These are phyloP conservation scores for Globisporangium camurandrum DNA, from an alignment of 352 stramenopile genomes.

Conservation along the genomic window DNA sequence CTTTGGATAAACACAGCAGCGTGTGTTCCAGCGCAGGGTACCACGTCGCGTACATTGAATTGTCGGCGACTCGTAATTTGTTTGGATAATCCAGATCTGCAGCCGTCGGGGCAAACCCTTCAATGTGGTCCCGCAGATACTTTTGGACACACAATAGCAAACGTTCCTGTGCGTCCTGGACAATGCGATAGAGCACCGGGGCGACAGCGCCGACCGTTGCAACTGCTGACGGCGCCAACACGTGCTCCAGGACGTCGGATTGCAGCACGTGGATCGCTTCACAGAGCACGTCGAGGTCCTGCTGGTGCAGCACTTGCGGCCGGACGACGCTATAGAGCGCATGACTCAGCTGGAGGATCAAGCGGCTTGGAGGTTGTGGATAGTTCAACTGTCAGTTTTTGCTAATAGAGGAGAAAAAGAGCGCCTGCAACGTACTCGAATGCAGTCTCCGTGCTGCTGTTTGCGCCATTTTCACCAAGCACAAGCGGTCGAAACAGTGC, in stretches of 20 bases:
- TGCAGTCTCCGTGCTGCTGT: slow-evolving; percentile 39
- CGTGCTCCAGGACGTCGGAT: slow-evolving; percentile 66
- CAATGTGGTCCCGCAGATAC: slow-evolving; percentile 78
- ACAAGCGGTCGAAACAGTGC: slow-evolving; percentile 33
- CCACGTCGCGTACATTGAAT: slow-evolving; percentile 76
- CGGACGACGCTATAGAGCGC: slow-evolving; percentile 66
- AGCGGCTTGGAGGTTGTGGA: slow-evolving; percentile 22
- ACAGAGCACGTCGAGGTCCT: slow-evolving; percentile 69
- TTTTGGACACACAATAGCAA: slow-evolving; percentile 82
- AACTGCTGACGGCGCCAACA: slow-evolving; percentile 49
- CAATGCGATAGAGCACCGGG: slow-evolving; percentile 77
- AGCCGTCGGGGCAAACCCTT: slow-evolving; percentile 50
- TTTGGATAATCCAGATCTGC: slow-evolving; percentile 67
- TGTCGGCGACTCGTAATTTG: slow-evolving; percentile 28
- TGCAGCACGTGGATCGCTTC: slow-evolving; percentile 74
- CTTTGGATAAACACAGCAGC: slow-evolving; percentile 77
- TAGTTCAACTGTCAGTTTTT: no score
- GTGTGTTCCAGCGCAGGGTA: slow-evolving; percentile 80
- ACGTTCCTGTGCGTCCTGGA: slow-evolving; percentile 76
- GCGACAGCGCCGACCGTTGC: slow-evolving; percentile 47
- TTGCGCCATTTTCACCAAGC: slow-evolving; percentile 21
- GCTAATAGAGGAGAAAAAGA: no score
- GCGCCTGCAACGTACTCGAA: slow-evolving; percentile 67
- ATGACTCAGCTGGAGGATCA: slow-evolving; percentile 73
- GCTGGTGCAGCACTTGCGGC: slow-evolving; percentile 60